Percentiles rank a stretch among this genome's conserved stretches.
Conservation (phyloP, 768 basidiomycete genomes). For the Russula abietina region DNA sequence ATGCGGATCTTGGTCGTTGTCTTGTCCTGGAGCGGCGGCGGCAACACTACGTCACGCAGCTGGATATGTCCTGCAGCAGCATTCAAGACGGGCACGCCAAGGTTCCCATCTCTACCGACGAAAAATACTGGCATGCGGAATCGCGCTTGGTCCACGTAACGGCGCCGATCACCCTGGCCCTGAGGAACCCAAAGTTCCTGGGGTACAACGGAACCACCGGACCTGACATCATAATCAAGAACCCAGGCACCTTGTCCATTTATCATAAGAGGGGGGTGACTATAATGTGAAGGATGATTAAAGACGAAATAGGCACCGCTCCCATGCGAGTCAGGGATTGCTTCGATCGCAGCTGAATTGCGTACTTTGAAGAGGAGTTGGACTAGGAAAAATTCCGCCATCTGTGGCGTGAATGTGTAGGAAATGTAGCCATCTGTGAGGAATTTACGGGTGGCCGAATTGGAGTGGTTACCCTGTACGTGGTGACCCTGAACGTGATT, state of each 20-base stretch:
- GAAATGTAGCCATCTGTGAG: constrained; percentile 16
- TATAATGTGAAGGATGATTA: background rate
- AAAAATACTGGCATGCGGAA: constrained; percentile 18
- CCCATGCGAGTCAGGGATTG: background rate
- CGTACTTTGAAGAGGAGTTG: constrained; percentile 8
- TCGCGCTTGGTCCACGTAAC: constrained; percentile 9
- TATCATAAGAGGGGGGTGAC: background rate
- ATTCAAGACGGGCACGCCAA: constrained; percentile 12
- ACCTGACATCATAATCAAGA: constrained; percentile 9
- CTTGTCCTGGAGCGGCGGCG: constrained; percentile 3
- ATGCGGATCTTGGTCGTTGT: constrained; percentile 15
- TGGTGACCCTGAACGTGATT: background rate
- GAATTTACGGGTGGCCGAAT: background rate
- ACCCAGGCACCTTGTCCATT: constrained; percentile 3
- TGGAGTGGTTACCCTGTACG: too few species aligned
- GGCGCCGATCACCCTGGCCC: constrained; percentile 10
- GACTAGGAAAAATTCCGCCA: background rate
- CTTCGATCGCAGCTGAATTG: background rate
- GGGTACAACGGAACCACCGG: constrained; percentile 15
- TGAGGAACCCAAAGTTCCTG: constrained; percentile 20
- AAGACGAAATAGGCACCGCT: constrained; percentile 2
- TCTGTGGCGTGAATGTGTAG: constrained; percentile 7
- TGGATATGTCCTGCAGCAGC: constrained; percentile 15
- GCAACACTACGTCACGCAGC: background rate
- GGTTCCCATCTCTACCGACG: background rate